Base-by-base conservation (phyloP, 225 moss, liverwort and hornwort species). In the Pleurozium schreberi region DNA sequence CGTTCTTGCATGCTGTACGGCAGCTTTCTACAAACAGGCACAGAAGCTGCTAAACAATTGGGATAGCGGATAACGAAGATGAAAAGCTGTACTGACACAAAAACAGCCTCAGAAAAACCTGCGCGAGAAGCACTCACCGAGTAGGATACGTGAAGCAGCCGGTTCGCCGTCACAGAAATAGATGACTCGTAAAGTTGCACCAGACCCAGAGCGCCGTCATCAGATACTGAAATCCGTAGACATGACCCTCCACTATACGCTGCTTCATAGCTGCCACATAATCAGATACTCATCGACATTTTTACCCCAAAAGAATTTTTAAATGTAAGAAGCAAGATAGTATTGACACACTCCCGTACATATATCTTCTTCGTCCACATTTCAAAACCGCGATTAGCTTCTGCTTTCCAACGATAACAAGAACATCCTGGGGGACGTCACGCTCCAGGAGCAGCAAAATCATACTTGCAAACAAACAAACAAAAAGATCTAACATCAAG, bases 211-310 rank as follows among this genome's bases (percentile, higher is more conserved):
- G 90, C 81, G 64, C 80, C 82, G 12, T 83, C 90, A 84, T 85
- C 90, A 86, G 90, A 81, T 61, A 43, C 88, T 30, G 91, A 88
- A 68, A 93, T 84, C 57, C 76, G 83, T 69, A 98, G 79, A 76
- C 96, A 96, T 55, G 95, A 96, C 16, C 96, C 97, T 91, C 98
- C 98, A 75, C 92, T 94, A 61, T 94, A 98, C 40, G 92, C 93
- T 82, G 82, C 83, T 66, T 95, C 93, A 75, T 96, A 91, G 83
- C 96, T 97, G 94, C 80, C 80, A 91, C 66, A 91, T 40, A 66
- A 85, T 77, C 58, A 82, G 68, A 67, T 58, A 69, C 30, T 62
- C n/a, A 73, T 20, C 8, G 25, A 87, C 25, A 59, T 77, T 36
- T 19, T 16, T 36, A n/a, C 45, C 47, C 84, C 57, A 85, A 63